Base-by-base conservation (phyloP, 2,329 filamentous ascomycete species). In the Colletotrichum coccodes region DNA sequence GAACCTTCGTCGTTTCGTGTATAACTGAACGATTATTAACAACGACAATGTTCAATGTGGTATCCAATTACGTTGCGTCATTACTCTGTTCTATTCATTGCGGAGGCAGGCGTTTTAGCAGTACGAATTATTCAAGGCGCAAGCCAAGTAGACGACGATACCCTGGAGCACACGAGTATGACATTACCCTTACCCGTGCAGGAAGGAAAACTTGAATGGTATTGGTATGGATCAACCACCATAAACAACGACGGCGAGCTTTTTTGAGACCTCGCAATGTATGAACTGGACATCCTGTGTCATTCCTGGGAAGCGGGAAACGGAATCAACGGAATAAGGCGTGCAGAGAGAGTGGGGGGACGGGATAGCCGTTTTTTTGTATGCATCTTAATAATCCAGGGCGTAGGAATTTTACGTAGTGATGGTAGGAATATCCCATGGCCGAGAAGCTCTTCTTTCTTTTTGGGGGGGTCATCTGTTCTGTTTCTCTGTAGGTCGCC, bases 1-100 rank as follows among this genome's bases (percentile, higher is more conserved):
- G 28, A 78, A 88, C 67, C 76, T 89, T 56, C 84, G 86, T 7
- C 81, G 79, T 34, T 89, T 87, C 75, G 73, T 83, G 65, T 88
- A 78, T 57, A 53, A 70, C 42, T 79, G 71, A 77, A 56, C 42
- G 16, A 34, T 63, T 38, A 42, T 53, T 30, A 59, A 59, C 36
- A 61, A 40, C 26, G 38, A 38, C 34, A 65, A 40, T 53, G 30
- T 49, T 65, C 26, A 28, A 69, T 38, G 34, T 32, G 61, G 57
- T 69, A 66, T 62, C 66, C 54, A 40, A 16, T 44, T 40, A 54
- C 47, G 30, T 56, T 60, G 54, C 34, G 66, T 54, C 54, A 50
- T 60, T 56, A 50, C 57, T 63, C 30, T 66, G 62, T 65, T 49
- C 36, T 68, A 65, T 65, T 54, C 40, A 53, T 30, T 42, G 34